Conservation (phyloP, 768 basidiomycete genomes). For the Podaxis mareebaensis region DNA sequence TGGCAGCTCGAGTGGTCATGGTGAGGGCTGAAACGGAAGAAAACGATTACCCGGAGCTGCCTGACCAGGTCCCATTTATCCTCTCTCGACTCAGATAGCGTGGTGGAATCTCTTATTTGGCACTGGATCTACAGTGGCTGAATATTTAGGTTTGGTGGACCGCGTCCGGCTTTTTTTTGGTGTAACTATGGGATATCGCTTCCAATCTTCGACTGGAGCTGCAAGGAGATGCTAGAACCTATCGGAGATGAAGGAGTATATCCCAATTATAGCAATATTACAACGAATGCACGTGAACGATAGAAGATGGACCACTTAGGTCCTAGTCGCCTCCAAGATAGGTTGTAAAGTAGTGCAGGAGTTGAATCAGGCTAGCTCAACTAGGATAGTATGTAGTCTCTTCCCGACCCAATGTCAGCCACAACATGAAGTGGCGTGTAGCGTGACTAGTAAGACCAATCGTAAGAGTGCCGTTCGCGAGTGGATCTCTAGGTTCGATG, state of each 20-base stretch:
- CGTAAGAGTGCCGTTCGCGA: no score
- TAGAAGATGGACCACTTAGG: background rate
- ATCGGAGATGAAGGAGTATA: no score
- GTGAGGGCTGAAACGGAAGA: slow-evolving; percentile 1
- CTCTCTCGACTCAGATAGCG: background rate
- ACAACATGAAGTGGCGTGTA: background rate
- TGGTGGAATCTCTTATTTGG: background rate
- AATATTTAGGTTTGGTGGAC: no score
- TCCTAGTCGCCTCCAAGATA: background rate
- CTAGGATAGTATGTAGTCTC: background rate
- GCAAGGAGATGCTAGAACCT: no score
- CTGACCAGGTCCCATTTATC: background rate
- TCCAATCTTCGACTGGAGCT: no score
- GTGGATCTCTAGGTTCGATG: no score
- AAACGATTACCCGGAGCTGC: background rate
- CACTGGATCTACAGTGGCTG: no score
- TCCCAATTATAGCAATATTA: no score
- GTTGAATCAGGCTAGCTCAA: background rate
- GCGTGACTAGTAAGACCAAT: no score
- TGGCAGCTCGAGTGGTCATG: background rate
- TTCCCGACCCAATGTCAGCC: background rate
- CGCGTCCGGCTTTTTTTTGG: no score
- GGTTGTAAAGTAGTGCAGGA: background rate
- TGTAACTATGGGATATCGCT: no score
- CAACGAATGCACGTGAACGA: no score